These are phyloP conservation scores for Carex sylvatica DNA, from an alignment of 202 grass and related monocot species.

Conservation along the genomic window DNA sequence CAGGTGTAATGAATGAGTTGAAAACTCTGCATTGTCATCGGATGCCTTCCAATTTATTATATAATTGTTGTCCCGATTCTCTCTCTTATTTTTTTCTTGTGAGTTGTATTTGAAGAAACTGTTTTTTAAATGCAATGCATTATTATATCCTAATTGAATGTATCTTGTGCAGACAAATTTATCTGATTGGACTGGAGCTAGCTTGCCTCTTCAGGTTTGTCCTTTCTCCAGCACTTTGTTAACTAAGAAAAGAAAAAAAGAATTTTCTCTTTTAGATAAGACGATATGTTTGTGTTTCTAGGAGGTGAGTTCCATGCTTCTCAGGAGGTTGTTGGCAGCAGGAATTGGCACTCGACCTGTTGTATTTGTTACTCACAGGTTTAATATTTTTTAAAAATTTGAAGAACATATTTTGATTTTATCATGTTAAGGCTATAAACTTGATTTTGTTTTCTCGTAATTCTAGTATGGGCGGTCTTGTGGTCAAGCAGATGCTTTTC, in stretches of 20 bases:
- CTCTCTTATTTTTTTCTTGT: neutral
- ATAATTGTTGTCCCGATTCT: neutral
- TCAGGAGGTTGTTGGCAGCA: slow-evolving; percentile 73
- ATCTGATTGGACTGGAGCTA: slow-evolving; percentile 96
- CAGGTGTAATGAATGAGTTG: slow-evolving; percentile 27
- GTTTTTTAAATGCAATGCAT: neutral
- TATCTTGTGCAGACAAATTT: slow-evolving; percentile 92
- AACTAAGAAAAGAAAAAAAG: neutral
- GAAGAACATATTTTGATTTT: neutral
- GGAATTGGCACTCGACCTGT: slow-evolving; percentile 81
- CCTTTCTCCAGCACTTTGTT: neutral
- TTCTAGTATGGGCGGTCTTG: slow-evolving; percentile 92
- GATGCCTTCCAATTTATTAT: neutral
- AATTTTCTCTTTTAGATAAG: neutral
- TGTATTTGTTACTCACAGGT: slow-evolving; percentile 98
- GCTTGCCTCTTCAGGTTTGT: slow-evolving; percentile 92
- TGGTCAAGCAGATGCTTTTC: slow-evolving; percentile 92
- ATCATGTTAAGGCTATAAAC: neutral
- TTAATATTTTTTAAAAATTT: neutral
- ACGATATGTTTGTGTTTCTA: slow-evolving; percentile 26
- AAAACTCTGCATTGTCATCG: neutral
- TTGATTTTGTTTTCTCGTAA: slow-evolving; percentile 29
- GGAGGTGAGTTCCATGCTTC: slow-evolving; percentile 94
- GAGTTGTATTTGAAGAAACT: slow-evolving; percentile 10
- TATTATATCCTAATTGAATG: slow-evolving; percentile 28